A percentile compares a stretch with the other conserved stretches of the same genome.
Evolutionary conservation across 179 eudicot genomes (phyloP).

Genomic region (Silene noctiflora): DNA sequence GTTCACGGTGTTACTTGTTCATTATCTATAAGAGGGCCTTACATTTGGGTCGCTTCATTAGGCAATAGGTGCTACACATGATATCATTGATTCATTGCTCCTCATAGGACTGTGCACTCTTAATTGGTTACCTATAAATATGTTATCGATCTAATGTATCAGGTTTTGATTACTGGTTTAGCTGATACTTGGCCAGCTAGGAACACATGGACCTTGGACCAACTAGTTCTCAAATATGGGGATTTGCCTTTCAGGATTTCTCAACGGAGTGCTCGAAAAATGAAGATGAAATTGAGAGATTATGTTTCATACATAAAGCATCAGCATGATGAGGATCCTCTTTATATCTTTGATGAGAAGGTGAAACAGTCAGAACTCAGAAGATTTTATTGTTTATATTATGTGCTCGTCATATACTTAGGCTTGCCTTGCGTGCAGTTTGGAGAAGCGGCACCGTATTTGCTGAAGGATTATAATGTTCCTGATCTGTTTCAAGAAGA

Average conservation of each 20-base stretch:
- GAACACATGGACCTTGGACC: conserved; percentile 67
- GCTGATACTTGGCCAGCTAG: conserved; percentile 87
- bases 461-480: conserved; percentile 81
- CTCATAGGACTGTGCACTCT: neutral
- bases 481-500: conserved; percentile 91
- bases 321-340: conserved; percentile 98
- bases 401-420: conserved; percentile 12
- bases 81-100: neutral
- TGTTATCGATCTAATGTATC: conserved; percentile 21
- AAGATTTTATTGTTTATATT: neutral
- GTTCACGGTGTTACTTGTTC: neutral
- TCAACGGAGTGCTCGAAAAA: conserved; percentile 67
- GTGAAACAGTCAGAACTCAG: conserved; percentile 30
- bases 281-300: conserved; percentile 74
- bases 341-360: conserved; percentile 93
- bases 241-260: conserved; percentile 73
- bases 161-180: conserved; percentile 78
- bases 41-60: neutral
- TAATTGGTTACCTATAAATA: conserved; percentile 3
- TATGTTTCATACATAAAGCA: conserved; percentile 72
- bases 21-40: neutral
- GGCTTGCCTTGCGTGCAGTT: conserved; percentile 49
- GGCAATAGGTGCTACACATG: neutral
- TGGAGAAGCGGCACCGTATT: conserved; percentile 75
- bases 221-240: conserved; percentile 59